These are phyloP conservation scores for Cornus suecica DNA, from an alignment of 148 eudicot species.

Conservation along the genomic window DNA sequence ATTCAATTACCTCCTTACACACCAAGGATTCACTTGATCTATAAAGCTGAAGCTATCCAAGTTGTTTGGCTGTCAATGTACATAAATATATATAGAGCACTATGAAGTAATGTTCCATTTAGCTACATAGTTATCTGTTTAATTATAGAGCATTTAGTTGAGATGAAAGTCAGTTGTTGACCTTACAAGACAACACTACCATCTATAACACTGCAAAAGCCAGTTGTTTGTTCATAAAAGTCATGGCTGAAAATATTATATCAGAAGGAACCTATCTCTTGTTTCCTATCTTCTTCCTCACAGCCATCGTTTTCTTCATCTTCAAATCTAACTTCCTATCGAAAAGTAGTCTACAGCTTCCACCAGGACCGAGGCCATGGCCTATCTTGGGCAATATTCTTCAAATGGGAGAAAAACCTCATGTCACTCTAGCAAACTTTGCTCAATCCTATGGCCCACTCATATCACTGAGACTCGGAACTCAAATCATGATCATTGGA, in stretches of 20 bases:
- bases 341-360: background rate
- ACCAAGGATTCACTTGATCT: too few species aligned
- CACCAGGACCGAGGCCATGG: background rate
- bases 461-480: background rate
- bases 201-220: background rate
- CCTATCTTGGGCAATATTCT: background rate
- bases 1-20: too few species aligned
- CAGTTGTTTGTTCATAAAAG: background rate
- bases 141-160: too few species aligned
- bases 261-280: background rate
- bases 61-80: too few species aligned
- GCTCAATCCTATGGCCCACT: background rate
- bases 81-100: too few species aligned
- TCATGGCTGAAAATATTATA: background rate
- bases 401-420: background rate
- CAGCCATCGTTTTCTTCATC: background rate
- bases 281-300: background rate
- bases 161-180: too few species aligned
- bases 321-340: background rate
- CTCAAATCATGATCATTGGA: background rate
- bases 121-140: too few species aligned
- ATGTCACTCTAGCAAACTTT: background rate
- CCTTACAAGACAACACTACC: too few species aligned
- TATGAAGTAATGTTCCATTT: too few species aligned
- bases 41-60: too few species aligned